Evolutionary conservation across 2,329 filamentous ascomycete species (phyloP).

Genomic region (Ambrosiella xylebori): DNA sequence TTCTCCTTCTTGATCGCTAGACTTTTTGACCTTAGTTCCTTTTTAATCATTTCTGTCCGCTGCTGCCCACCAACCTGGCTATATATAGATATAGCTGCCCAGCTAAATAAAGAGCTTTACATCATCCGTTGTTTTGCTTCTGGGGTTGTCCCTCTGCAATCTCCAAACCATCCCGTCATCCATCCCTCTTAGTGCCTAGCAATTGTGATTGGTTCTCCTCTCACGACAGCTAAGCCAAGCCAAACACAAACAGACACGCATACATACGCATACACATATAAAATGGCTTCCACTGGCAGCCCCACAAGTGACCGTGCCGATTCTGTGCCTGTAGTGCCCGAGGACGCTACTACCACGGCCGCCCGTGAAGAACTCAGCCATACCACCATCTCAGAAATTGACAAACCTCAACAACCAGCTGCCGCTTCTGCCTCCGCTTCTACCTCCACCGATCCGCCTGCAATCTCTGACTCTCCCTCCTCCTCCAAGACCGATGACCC

Average conservation of each 20-base stretch:
- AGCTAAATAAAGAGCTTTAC: too few relatives aligned
- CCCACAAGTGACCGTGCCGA: constrained; percentile 19
- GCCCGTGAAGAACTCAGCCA: constrained; percentile 48
- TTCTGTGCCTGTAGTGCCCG: constrained; percentile 18
- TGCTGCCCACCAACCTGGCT: background rate
- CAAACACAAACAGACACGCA: background rate
- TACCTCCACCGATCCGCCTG: constrained; percentile 20
- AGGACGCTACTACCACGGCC: constrained; percentile 47
- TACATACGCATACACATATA: background rate
- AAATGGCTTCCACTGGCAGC: constrained; percentile 28
- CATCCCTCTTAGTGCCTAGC: background rate
- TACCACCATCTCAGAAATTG: constrained; percentile 37
- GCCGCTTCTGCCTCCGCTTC: constrained; percentile 21
- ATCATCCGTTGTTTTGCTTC: too few relatives aligned
- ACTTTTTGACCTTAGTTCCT: background rate
- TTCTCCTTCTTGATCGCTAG: constrained; percentile 1
- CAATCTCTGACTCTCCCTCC: constrained; percentile 15
- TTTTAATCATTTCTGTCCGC: background rate
- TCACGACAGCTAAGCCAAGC: background rate
- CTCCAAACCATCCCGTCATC: background rate
- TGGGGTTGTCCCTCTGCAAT: background rate
- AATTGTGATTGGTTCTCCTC: too few relatives aligned
- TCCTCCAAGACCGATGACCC: constrained; percentile 20
- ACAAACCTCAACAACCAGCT: constrained; percentile 18
- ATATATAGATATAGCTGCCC: too few relatives aligned